Conservation (phyloP, 805 yeast species). For the Teunomyces stri region DNA sequence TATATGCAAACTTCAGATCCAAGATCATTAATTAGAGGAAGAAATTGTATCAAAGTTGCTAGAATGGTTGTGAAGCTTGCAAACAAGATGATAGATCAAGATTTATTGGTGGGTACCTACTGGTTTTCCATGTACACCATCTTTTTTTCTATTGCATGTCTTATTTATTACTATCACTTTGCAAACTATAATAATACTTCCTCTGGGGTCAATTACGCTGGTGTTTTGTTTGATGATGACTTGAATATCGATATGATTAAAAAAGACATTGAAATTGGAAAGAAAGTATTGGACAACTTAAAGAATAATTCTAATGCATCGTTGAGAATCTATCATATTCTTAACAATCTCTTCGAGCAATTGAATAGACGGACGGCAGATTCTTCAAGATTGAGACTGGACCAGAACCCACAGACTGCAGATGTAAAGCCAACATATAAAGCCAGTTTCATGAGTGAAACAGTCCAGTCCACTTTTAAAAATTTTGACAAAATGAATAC, state of each 20-base stretch:
- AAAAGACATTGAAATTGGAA: conserved; percentile 79
- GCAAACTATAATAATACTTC: conserved; percentile 31
- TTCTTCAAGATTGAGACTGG: conserved; percentile 19
- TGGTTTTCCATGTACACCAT: conserved; percentile 91
- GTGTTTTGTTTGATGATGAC: conserved; percentile 45
- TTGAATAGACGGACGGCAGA: conserved; percentile 69
- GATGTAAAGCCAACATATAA: conserved; percentile 7
- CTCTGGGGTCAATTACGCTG: conserved; percentile 41
- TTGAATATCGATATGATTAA: conserved; percentile 52
- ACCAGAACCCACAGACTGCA: neutral
- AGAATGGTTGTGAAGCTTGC: conserved; percentile 78
- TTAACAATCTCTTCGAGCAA: conserved; percentile 78
- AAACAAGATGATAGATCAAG: conserved; percentile 70
- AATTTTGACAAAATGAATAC: conserved; percentile 30
- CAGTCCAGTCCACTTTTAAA: conserved; percentile 22
- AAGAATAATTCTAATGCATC: conserved; percentile 79
- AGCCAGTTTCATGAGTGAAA: conserved; percentile 10
- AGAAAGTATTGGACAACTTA: conserved; percentile 64
- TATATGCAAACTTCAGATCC: conserved; percentile 43
- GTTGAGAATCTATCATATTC: conserved; percentile 70
- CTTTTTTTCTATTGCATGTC: conserved; percentile 83
- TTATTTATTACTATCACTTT: conserved; percentile 73
- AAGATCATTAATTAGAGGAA: conserved; percentile 68
- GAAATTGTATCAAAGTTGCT: conserved; percentile 81
- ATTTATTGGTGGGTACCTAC: conserved; percentile 77